These are phyloP conservation scores for Leersia perrieri DNA, from an alignment of 176 grass and related monocot genomes.

Conservation along the genomic window DNA sequence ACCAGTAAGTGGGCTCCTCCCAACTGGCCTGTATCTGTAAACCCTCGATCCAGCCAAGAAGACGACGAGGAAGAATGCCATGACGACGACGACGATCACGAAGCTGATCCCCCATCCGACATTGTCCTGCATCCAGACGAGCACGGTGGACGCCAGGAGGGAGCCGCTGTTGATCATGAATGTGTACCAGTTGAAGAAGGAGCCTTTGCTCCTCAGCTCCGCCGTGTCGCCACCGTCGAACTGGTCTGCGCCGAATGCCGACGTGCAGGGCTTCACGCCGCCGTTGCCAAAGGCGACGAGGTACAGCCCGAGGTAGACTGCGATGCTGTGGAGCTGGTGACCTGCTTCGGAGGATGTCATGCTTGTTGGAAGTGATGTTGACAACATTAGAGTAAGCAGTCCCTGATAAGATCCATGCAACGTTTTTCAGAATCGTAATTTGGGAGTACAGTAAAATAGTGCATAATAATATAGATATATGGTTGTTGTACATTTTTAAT, in stretches of 20 bases:
- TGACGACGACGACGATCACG: not conserved
- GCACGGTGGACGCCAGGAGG: not conserved
- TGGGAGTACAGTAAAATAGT: too few relatives aligned
- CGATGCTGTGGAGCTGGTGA: not conserved
- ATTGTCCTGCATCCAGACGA: not conserved
- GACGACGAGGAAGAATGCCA: not conserved
- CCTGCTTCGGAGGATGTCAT: not conserved
- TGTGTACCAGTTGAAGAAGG: not conserved
- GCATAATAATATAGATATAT: too few relatives aligned
- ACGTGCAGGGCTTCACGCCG: slow-evolving; percentile 30
- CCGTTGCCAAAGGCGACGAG: slow-evolving; percentile 33
- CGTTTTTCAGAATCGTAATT: too few relatives aligned
- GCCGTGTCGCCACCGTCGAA: slow-evolving; percentile 24
- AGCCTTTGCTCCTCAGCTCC: not conserved
- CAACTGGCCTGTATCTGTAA: not conserved
- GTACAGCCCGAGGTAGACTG: slow-evolving; percentile 41
- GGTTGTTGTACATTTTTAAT: too few relatives aligned
- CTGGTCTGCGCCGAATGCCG: slow-evolving; percentile 45
- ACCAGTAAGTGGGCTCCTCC: not conserved
- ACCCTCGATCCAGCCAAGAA: not conserved
- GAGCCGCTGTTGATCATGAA: not conserved
- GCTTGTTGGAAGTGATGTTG: not conserved
- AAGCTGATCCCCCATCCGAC: not conserved
- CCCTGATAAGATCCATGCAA: slow-evolving; percentile 21
- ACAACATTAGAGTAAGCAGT: slow-evolving; percentile 2